Base-by-base conservation (phyloP, 768 basidiomycete genomes). In the Mycena haematopus region DNA sequence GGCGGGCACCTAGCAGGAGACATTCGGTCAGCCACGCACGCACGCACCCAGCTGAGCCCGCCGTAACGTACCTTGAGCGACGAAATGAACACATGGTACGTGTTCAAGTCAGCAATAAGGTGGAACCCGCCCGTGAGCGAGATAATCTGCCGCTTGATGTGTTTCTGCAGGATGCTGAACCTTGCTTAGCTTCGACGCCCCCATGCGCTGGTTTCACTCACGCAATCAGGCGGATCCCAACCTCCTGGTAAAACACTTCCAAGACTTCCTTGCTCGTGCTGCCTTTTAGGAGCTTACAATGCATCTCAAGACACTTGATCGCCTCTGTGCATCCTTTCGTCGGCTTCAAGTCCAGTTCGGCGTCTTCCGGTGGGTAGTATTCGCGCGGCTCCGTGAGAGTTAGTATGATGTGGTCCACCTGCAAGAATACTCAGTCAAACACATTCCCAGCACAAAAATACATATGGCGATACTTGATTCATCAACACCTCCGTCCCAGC, bases 181-280 rank as follows among this genome's bases (percentile, higher is more conserved):
- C 36, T 36, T 36, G 13, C 13, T 54, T 52, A 61, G 54, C 29
- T 9, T 61, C 38, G 29, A 64, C 1, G 49, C 38, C 15, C 54
- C 17, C 31, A 58, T 57, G 22, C n/a, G 27, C 11, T 27, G 42
- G n/a, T 19, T 44, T 1, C 24, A 82, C 90, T 68, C 58, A 95
- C 94, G 82, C 86, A 68, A 93, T 88, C 11, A 95, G 74, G 38
- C 97, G 87, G 60, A 97, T 89, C 6, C 96, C 96, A 49, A 99
- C 92, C 75, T 99, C 97, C 75, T 96, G 93, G 73, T 98, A 94
- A 75, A 99, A 99, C 4, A 99, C 96, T 71, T 99, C 97, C 35
- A 99, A 78, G 3, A 99, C 95, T 68, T 99, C 96, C 73, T 93
- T 92, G 72, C 91, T 96, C 51, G 96, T 96, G 66, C 92, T 97